Evolutionary conservation across 352 stramenopile genomes (phyloP), one percentile per base, ranked within the genome.

Genomic region (Phytophthora litchii): DNA sequence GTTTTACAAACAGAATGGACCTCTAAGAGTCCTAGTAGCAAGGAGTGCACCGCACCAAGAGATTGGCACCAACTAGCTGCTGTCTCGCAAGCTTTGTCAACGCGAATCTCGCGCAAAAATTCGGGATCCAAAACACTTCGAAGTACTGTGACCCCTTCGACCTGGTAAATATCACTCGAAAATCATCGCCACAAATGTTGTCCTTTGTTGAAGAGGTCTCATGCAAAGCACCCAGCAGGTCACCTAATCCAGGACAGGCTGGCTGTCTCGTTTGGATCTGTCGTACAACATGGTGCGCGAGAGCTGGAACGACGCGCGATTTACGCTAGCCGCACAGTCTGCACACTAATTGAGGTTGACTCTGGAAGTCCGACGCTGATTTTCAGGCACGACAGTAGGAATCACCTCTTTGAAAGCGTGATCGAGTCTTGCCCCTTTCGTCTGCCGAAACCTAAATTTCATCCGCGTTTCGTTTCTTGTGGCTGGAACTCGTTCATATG

Each of bases 401-500:
- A 8, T 49, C 51, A 35, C 10, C 38, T 3, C 17, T 29, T 19
- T 14, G 29, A 19, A 32, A 31, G 25, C 12, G 31, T 36, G 27
- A 35, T 37, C 31, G 42, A 60, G 20, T 19, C 10, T 61, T 9
- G 34, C 31, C 47, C 40, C 16, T 40, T 49, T 42, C 41, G 35
- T 21, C 35, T 29, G n/a, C n/a, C n/a, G n/a, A n/a, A 19, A 9
- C 3, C 19, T 31, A 36, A 31, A 50, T 49, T 42, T 48, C 37
- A 38, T 17, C 10, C 13, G 25, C 19, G 29, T 42, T 4, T 3
- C 21, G 11, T 46, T 36, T 44, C 38, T 59, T 51, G 50, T 57
- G 56, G 48, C 35, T 53, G 35, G 21, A 62, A 46, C 25, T 19
- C 11, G 13, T 51, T 57, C 59, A 57, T 63, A 56, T 62, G 59